Evolutionary conservation across 805 yeast genomes (phyloP).

Genomic region (Candida andamanensis): DNA sequence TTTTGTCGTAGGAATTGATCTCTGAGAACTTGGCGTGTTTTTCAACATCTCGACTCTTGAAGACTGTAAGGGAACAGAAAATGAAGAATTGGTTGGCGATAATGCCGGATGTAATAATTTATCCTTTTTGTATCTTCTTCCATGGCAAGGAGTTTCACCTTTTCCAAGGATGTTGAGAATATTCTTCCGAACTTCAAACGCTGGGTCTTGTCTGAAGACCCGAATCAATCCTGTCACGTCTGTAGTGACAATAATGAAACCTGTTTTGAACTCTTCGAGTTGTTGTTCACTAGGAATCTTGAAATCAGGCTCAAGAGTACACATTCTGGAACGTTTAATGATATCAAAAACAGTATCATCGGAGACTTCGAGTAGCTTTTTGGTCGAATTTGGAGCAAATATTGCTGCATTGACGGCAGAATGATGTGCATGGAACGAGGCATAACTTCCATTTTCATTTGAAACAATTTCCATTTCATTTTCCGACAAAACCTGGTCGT

Average conservation of each 20-base stretch:
- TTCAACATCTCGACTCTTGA: neutral
- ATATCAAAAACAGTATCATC: constrained; percentile 78
- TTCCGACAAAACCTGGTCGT: constrained; percentile 22
- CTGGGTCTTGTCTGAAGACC: constrained; percentile 76
- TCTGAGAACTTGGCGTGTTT: neutral
- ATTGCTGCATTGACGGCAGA: constrained; percentile 68
- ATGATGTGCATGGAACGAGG: constrained; percentile 74
- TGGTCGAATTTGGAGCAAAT: constrained; percentile 70
- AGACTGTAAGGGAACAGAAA: constrained; percentile 1
- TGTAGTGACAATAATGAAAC: constrained; percentile 65
- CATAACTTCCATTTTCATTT: constrained; percentile 55
- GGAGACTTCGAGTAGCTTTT: constrained; percentile 60
- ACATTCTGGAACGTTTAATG: constrained; percentile 19
- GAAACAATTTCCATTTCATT: constrained; percentile 22
- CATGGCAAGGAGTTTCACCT: constrained; percentile 1
- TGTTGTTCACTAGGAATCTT: constrained; percentile 8
- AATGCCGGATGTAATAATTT: constrained; percentile 1
- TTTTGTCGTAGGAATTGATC: neutral
- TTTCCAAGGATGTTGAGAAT: constrained; percentile 8
- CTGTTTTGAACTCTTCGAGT: constrained; percentile 11
- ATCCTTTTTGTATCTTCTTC: constrained; percentile 1
- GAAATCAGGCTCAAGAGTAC: constrained; percentile 1
- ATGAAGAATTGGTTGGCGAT: constrained; percentile 7
- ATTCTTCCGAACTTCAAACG: constrained; percentile 35
- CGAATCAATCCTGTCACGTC: constrained; percentile 71